Evolutionary conservation across 108 stramenopile genomes (phyloP).

Genomic region (Conticribra weissflogii): DNA sequence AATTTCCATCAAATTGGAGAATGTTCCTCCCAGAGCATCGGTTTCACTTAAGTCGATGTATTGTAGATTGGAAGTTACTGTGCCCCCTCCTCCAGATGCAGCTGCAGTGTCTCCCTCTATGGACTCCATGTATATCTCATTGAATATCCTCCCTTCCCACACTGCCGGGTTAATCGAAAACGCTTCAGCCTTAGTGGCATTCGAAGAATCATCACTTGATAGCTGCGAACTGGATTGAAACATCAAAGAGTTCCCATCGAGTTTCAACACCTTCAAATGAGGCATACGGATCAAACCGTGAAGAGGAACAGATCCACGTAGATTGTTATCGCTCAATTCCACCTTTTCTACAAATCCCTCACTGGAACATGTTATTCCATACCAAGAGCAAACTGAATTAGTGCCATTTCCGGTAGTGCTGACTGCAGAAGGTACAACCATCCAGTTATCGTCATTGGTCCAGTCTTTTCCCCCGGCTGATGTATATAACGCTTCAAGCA

Average conservation of each 20-base stretch:
- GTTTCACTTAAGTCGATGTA: constrained; percentile 25
- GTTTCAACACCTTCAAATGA: constrained; percentile 22
- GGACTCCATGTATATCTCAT: too few relatives aligned
- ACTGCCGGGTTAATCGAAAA: neutral
- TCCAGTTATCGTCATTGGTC: constrained; percentile 23
- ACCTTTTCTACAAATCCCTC: constrained; percentile 8
- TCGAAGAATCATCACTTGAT: too few relatives aligned
- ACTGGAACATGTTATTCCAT: constrained; percentile 17
- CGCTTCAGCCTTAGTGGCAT: too few relatives aligned
- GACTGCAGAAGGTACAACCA: neutral
- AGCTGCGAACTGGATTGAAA: neutral
- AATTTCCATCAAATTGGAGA: constrained; percentile 8
- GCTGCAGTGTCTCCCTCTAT: too few relatives aligned
- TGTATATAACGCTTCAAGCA: constrained; percentile 8
- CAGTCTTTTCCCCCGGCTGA: constrained; percentile 11
- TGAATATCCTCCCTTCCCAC: neutral
- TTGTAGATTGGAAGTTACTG: constrained; percentile 11
- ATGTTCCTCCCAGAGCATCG: neutral
- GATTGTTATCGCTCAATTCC: constrained; percentile 30
- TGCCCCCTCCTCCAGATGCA: constrained; percentile 4
- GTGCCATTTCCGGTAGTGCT: neutral
- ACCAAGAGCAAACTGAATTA: constrained; percentile 16
- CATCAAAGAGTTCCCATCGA: constrained; percentile 26
- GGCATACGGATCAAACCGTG: constrained; percentile 18
- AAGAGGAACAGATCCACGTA: constrained; percentile 19